Base-by-base conservation (phyloP, 1,139 yeast species). In the Scheffersomyces cryptocercus region DNA sequence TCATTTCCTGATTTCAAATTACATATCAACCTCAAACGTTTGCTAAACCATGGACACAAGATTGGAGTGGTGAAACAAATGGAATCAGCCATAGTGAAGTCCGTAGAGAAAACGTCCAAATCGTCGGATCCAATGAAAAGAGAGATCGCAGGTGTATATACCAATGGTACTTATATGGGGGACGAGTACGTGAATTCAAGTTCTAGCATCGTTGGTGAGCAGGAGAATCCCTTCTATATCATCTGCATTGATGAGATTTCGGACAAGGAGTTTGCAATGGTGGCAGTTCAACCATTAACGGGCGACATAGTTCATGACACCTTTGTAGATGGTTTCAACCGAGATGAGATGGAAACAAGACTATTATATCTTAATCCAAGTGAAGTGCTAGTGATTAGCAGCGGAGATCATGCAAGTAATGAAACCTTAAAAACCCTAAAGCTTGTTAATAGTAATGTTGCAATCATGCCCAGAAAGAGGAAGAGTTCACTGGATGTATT, bases 21-120 rank as follows among this genome's bases (percentile, higher is more conserved):
- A 8, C 86, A 85, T 51, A 75, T 86, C 26, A 91, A 90, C 61
- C 69, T 91, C 38, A 86, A 86, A 57, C 68, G 90, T 44, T 60
- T 88, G 4, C 63, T 88, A 8, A 78, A 73, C 36, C 70, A 70
- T 41, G 91, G 91, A 0, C 65, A 78, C 41, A 91, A 87, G 59
- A 90, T 93, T 3, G 98, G 96, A 0, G 82, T 93, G 1, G 95
- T 91, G 0, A 85, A 86, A 55, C 99, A 93, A 58, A 74, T 81
- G 31, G 97, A 91, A 59, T 82, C 93, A 0, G 84, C 91, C 0
- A 88, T 90, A 0, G 71, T 87, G 8, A 86, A 87, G 40, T 54
- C 66, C 5, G 53, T 69, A 8, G 78, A 73, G 42, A 67, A 81
- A 68, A 47, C 74, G 59, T 49, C 71, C 66, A 48, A 64, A 61